Conservation (phyloP, 345 rosid species). For the Eucalyptus sp. region DNA sequence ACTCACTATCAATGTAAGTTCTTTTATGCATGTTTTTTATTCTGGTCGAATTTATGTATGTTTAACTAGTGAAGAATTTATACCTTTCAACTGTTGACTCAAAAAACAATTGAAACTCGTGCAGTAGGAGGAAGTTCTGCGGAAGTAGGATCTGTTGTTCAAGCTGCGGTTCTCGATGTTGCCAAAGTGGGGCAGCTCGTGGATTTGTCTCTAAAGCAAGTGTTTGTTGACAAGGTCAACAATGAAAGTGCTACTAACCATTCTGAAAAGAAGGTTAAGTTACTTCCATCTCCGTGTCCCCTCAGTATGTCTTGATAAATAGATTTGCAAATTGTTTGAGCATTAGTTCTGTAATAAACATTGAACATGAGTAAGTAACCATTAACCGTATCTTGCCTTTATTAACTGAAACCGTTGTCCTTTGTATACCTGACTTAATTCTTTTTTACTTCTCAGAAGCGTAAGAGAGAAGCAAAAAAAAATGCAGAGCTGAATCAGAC, state of each 20-base stretch:
- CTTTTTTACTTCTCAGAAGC: slow-evolving; percentile 38
- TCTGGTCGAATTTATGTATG: not conserved
- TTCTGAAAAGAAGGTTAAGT: slow-evolving; percentile 46
- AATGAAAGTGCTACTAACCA: slow-evolving; percentile 26
- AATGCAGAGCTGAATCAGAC: slow-evolving; percentile 65
- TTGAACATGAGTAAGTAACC: not conserved
- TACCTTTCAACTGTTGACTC: not conserved
- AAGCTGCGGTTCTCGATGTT: slow-evolving; percentile 74
- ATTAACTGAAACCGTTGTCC: not conserved
- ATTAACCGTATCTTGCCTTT: not conserved
- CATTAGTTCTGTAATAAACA: not conserved
- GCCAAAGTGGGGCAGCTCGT: slow-evolving; percentile 69
- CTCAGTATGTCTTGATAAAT: not conserved
- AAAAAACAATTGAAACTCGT: not conserved
- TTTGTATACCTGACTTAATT: not conserved
- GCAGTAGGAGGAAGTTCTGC: slow-evolving; percentile 56
- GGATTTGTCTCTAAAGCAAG: slow-evolving; percentile 78
- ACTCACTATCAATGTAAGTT: slow-evolving; percentile 68
- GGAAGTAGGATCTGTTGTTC: slow-evolving; percentile 51
- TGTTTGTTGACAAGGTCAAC: slow-evolving; percentile 30
- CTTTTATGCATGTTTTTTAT: not conserved
- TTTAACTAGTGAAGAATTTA: not conserved
- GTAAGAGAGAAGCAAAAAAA: slow-evolving; percentile 51
- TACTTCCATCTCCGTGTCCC: not conserved
- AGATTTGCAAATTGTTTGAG: not conserved